Conservation (phyloP, 805 yeast genomes). For the Torulaspora franciscae region DNA sequence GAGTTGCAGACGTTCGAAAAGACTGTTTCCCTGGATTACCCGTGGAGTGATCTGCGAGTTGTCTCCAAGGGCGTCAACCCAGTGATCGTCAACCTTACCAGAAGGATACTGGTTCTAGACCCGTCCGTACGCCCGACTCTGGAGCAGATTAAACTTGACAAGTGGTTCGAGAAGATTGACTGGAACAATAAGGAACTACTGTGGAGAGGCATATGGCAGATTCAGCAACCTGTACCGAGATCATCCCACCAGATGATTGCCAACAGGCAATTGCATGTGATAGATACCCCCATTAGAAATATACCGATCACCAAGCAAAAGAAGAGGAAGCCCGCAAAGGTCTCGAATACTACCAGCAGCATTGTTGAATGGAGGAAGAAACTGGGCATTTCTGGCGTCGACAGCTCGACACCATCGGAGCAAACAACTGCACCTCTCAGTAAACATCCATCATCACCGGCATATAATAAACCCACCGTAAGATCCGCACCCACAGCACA, state of each 20-base stretch:
- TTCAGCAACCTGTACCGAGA: slow-evolving; percentile 19
- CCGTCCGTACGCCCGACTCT: slow-evolving; percentile 63
- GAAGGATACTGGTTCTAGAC: slow-evolving; percentile 60
- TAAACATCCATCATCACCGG: slow-evolving; percentile 1
- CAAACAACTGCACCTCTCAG: background rate
- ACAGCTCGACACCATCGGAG: background rate
- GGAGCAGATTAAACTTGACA: slow-evolving; percentile 54
- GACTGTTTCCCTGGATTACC: slow-evolving; percentile 71
- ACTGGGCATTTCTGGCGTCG: slow-evolving; percentile 24
- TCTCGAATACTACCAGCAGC: slow-evolving; percentile 32
- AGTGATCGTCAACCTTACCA: slow-evolving; percentile 59
- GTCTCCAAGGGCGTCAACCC: slow-evolving; percentile 41
- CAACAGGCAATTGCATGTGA: slow-evolving; percentile 27
- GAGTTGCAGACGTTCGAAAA: slow-evolving; percentile 86
- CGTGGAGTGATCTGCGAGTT: slow-evolving; percentile 41
- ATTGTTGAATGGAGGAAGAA: slow-evolving; percentile 38
- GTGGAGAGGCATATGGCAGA: slow-evolving; percentile 76
- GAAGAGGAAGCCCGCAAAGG: slow-evolving; percentile 30
- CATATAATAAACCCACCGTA: background rate
- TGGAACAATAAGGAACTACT: slow-evolving; percentile 62
- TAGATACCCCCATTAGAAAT: slow-evolving; percentile 28
- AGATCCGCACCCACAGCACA: background rate
- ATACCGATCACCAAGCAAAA: slow-evolving; percentile 30
- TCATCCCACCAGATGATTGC: slow-evolving; percentile 19
- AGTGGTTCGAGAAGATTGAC: slow-evolving; percentile 63